Percentiles rank a stretch among this genome's conserved stretches.
Conservation (phyloP, 2,329 filamentous ascomycete genomes). For the Colletotrichum sp. region DNA sequence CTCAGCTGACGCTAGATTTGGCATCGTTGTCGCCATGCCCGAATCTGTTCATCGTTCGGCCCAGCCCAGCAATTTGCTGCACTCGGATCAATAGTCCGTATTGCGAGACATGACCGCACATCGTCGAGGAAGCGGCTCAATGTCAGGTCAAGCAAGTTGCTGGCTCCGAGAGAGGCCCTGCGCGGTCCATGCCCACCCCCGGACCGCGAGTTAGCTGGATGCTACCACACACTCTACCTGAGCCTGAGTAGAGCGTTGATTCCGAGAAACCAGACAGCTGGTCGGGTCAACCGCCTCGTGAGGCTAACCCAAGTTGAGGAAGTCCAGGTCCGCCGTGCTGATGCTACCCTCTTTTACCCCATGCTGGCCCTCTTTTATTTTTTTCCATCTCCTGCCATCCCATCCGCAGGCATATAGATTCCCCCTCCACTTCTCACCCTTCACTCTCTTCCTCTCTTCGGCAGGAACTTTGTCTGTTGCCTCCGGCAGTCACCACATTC, state of each 20-base stretch:
- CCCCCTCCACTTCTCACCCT: constrained; percentile 12
- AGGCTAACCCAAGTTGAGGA: constrained; percentile 7
- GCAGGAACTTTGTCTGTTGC: constrained; percentile 17
- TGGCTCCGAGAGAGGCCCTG: neutral
- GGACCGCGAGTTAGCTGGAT: neutral
- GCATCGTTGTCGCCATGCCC: neutral
- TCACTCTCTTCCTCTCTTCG: neutral
- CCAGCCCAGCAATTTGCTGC: constrained; percentile 4
- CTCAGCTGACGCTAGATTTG: constrained; percentile 16
- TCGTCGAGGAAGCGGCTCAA: constrained; percentile 7
- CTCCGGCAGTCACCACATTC: constrained; percentile 22
- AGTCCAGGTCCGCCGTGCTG: constrained; percentile 10
- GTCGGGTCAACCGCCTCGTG: constrained; percentile 14
- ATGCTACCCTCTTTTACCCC: constrained; percentile 15
- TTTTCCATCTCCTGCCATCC: neutral
- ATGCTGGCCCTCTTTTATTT: constrained; percentile 16
- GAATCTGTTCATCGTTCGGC: neutral
- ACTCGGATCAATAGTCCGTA: constrained; percentile 14
- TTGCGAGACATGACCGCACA: constrained; percentile 10
- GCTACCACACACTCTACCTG: constrained; percentile 4
- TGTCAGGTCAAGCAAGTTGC: neutral
- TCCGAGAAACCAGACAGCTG: constrained; percentile 8
- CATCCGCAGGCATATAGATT: constrained; percentile 14
- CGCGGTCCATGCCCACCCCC: constrained; percentile 7
- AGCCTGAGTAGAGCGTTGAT: constrained; percentile 13